phyloP scores from a whole-genome alignment of 371 early-diverging fungal species.

The Conidiobolus incongruus region DNA sequence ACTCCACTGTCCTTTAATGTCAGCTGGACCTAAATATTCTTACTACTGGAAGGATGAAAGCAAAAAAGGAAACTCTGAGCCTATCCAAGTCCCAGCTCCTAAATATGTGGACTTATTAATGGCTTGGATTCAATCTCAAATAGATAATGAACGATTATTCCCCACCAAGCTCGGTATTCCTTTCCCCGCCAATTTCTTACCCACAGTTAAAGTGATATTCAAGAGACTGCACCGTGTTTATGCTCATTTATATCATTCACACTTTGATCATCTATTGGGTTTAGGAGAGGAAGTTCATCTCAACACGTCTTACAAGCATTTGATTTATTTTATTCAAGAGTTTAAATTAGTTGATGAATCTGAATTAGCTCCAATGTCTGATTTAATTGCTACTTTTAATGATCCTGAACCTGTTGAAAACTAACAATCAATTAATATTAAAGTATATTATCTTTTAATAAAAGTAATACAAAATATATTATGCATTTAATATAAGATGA shows the following conservation, averaged over 20 bases:
- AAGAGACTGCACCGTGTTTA: constrained; percentile 65
- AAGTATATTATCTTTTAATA: no score
- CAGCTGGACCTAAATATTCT: constrained; percentile 58
- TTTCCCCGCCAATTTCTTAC: constrained; percentile 27
- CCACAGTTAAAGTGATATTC: constrained; percentile 35
- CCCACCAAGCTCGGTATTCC: constrained; percentile 31
- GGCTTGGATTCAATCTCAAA: constrained; percentile 53
- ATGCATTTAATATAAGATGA: no score
- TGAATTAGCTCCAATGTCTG: constrained; percentile 39
- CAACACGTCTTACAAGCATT: constrained; percentile 76
- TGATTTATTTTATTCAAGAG: constrained; percentile 59
- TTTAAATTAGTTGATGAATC: constrained; percentile 47
- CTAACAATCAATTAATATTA: no score
- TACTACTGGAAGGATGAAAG: constrained; percentile 65
- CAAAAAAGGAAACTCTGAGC: constrained; percentile 31
- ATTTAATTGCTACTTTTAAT: constrained; percentile 17
- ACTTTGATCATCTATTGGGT: constrained; percentile 37
- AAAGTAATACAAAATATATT: no score
- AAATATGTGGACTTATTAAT: constrained; percentile 62
- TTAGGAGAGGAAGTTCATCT: constrained; percentile 58
- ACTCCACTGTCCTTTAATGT: constrained; percentile 61
- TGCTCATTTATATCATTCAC: constrained; percentile 69
- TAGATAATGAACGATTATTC: constrained; percentile 57
- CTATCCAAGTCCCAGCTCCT: constrained; percentile 63
- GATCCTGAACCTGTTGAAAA: no score